phyloP scores from a whole-genome alignment of 192 early-diverging fungal genomes.

The Neocallimastix lanati region DNA sequence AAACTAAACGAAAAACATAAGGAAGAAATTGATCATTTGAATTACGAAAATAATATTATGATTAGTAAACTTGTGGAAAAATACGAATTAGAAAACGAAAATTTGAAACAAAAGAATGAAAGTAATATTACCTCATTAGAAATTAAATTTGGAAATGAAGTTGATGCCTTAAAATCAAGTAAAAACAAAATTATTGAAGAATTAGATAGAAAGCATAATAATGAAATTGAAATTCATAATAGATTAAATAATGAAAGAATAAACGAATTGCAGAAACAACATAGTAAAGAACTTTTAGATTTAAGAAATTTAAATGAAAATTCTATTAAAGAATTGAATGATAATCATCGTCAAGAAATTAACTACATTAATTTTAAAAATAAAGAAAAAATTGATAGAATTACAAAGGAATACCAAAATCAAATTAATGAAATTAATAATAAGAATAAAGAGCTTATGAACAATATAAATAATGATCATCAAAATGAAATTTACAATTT shows the following conservation, averaged over 20 bases:
- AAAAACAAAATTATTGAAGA: neutral
- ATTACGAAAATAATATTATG: neutral
- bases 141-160: neutral
- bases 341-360: neutral
- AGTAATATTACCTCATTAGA: neutral
- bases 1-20: neutral
- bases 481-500: neutral
- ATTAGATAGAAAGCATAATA: neutral
- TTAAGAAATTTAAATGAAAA: neutral
- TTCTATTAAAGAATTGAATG: neutral
- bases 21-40: neutral
- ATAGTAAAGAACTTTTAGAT: neutral
- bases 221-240: neutral
- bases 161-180: neutral
- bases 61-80: neutral
- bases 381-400: neutral
- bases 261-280: neutral
- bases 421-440: neutral
- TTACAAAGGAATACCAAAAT: neutral
- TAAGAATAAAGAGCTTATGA: neutral
- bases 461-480: neutral
- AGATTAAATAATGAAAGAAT: neutral
- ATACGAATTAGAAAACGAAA: neutral
- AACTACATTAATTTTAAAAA: neutral
- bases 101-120: neutral